Percentiles rank a stretch among this genome's conserved stretches.
Conservation (phyloP, 2,329 filamentous ascomycete species). For the Albifimbria verrucaria region DNA sequence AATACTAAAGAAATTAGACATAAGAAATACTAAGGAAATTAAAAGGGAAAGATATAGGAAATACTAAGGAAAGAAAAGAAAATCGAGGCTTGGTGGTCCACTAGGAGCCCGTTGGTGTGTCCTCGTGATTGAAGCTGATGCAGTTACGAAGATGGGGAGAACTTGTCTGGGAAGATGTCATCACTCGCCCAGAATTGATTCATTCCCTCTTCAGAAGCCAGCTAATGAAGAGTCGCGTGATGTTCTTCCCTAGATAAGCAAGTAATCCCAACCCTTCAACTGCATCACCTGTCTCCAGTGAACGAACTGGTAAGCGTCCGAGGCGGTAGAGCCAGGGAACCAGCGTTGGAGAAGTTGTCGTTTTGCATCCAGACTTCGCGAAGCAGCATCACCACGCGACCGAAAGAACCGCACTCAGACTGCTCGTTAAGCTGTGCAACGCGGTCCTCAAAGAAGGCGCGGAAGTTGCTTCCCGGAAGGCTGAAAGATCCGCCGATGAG, state of each 20-base stretch:
- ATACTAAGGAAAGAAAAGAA: conserved; percentile 17
- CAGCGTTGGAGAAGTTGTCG: conserved; percentile 43
- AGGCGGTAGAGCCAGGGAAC: conserved; percentile 31
- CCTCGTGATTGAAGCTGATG: no score
- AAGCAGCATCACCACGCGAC: conserved; percentile 74
- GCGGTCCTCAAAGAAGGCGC: conserved; percentile 73
- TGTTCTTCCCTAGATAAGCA: conserved; percentile 66
- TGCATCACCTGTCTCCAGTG: conserved; percentile 96
- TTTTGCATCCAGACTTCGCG: conserved; percentile 83
- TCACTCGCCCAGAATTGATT: conserved; percentile 12
- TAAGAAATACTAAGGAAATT: conserved; percentile 17
- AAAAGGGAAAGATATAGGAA: conserved; percentile 21
- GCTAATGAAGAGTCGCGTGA: conserved; percentile 25
- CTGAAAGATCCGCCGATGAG: conserved; percentile 82
- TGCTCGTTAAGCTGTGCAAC: conserved; percentile 70
- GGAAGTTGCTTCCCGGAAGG: conserved; percentile 69
- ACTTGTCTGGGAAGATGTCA: conserved; percentile 9
- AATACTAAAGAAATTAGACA: conserved; percentile 21
- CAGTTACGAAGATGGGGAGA: conserved; percentile 1
- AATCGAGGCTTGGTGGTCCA: no score
- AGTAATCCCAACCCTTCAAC: conserved; percentile 86
- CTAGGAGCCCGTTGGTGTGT: no score
- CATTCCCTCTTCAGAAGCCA: conserved; percentile 32
- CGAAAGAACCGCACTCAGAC: conserved; percentile 80
- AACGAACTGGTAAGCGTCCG: conserved; percentile 59